Evolutionary conservation across 83 land plant species (phyloP).

Genomic region (Isoetes engelmannii): DNA sequence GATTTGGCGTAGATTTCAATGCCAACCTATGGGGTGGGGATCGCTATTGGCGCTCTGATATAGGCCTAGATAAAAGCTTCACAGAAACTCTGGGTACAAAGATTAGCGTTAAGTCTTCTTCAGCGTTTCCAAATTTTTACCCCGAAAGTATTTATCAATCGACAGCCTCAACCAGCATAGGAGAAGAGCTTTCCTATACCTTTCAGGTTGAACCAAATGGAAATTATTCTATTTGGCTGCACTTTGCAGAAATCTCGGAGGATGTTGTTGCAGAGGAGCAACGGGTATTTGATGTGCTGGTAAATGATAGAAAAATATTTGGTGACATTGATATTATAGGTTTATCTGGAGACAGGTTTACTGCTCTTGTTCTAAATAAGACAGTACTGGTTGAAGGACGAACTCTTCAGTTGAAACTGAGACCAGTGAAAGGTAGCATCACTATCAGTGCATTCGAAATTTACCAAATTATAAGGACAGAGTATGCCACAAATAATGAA

Average conservation of each 20-base stretch:
- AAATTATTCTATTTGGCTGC: conserved; percentile 92
- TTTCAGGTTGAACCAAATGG: conserved; percentile 68
- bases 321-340: conserved; percentile 54
- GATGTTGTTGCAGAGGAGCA: conserved; percentile 40
- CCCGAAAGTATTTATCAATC: conserved; percentile 67
- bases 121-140: conserved; percentile 63
- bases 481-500: conserved; percentile 40
- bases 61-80: conserved; percentile 33
- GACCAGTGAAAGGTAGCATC: conserved; percentile 41
- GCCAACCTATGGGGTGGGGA: conserved; percentile 86
- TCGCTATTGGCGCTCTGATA: conserved; percentile 62
- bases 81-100: conserved; percentile 21
- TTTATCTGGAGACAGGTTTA: conserved; percentile 43
- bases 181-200: conserved; percentile 43
- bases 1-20: conserved; percentile 44
- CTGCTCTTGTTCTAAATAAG: conserved; percentile 67
- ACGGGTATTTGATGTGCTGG: conserved; percentile 69
- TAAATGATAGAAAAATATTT: conserved; percentile 51
- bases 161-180: conserved; percentile 39
- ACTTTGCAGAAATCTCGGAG: conserved; percentile 83
- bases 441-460: conserved; percentile 78
- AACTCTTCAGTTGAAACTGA: conserved; percentile 44
- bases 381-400: conserved; percentile 60
- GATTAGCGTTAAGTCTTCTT: conserved; percentile 29
- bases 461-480: conserved; percentile 56